Evolutionary conservation across 1,284 basidiomycete genomes (phyloP).

Genomic region (Sanghuangporus weigelae): DNA sequence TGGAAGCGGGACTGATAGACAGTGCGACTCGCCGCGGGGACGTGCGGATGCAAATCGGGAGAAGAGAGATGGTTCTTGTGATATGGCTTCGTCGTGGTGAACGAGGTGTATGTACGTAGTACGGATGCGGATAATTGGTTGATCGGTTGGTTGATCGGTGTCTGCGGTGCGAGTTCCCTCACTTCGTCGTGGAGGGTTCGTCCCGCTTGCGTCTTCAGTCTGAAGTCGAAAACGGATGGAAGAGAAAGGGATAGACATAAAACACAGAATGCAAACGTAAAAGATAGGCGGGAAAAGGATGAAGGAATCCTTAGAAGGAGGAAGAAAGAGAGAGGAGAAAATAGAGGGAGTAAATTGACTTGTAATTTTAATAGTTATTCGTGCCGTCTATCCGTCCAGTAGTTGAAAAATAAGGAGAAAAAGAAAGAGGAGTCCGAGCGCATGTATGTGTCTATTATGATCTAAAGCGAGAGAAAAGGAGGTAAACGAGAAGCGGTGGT

Average conservation of each 20-base stretch:
- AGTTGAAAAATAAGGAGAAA: not conserved
- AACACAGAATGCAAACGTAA: too few species aligned
- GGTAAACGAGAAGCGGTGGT: constrained; percentile 6
- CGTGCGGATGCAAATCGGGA: too few species aligned
- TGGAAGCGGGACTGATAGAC: too few species aligned
- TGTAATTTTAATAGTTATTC: not conserved
- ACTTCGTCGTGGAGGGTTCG: too few species aligned
- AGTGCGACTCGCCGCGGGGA: too few species aligned
- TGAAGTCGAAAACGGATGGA: not conserved
- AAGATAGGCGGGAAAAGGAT: not conserved
- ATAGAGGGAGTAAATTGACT: not conserved
- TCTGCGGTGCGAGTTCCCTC: too few species aligned
- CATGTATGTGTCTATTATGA: not conserved
- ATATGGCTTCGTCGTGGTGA: too few species aligned
- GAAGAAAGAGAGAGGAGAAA: not conserved
- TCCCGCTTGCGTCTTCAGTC: too few species aligned
- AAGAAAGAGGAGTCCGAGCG: not conserved
- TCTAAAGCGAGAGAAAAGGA: not conserved
- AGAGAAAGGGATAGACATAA: not conserved
- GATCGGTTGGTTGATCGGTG: too few species aligned
- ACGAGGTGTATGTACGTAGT: too few species aligned
- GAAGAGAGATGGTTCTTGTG: too few species aligned
- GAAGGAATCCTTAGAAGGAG: not conserved
- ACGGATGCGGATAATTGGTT: too few species aligned
- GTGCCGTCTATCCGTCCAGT: not conserved